phyloP scores from a whole-genome alignment of 345 rosid genomes.

The Hibiscus syriacus region DNA sequence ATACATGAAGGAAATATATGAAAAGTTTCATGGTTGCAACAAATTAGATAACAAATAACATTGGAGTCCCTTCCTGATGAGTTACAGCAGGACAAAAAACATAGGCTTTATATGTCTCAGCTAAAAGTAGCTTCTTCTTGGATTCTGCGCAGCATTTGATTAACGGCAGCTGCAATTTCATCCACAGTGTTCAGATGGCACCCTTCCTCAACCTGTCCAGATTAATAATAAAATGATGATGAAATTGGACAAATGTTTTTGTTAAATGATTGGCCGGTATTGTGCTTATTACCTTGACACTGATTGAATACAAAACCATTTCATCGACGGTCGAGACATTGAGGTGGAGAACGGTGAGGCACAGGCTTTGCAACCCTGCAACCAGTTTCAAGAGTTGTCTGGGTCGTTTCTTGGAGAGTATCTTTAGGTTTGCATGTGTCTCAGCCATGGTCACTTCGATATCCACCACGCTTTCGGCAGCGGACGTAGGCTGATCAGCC shows the following conservation, averaged over 20 bases:
- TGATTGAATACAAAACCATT: conserved; percentile 58
- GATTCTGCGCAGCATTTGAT: conserved; percentile 53
- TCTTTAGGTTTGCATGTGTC: conserved; percentile 81
- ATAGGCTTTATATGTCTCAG: background rate
- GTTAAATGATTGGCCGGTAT: background rate
- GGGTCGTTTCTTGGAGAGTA: conserved; percentile 53
- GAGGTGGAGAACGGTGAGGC: conserved; percentile 69
- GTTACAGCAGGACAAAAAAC: conserved; percentile 4
- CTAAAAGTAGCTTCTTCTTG: conserved; percentile 43
- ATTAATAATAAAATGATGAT: background rate
- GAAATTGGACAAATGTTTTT: no score
- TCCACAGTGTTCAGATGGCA: conserved; percentile 65
- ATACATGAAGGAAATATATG: background rate
- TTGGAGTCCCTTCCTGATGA: background rate
- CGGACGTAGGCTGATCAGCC: conserved; percentile 10
- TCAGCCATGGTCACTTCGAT: conserved; percentile 86
- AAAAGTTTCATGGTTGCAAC: background rate
- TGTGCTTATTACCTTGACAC: conserved; percentile 45
- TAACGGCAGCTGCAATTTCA: conserved; percentile 68
- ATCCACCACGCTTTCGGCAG: conserved; percentile 29
- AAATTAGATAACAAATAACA: conserved; percentile 1
- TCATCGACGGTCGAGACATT: conserved; percentile 46
- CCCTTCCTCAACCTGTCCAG: conserved; percentile 70
- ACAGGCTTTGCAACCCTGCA: conserved; percentile 46
- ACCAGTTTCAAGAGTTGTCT: conserved; percentile 64